These are phyloP conservation scores for Penicillium palitans DNA, from an alignment of 2,329 filamentous ascomycete genomes.

Conservation along the genomic window DNA sequence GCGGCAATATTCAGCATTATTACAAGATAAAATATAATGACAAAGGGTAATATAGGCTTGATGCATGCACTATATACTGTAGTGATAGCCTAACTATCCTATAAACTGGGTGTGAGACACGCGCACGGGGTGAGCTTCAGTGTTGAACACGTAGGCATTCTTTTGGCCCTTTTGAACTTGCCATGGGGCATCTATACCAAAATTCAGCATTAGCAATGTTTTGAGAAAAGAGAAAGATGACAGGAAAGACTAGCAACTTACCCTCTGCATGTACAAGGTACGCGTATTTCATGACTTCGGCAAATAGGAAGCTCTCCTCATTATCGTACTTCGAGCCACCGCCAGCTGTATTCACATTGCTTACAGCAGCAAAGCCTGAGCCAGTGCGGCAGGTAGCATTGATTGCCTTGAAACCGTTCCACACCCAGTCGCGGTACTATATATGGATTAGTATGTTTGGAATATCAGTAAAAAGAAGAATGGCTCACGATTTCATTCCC, in stretches of 20 bases:
- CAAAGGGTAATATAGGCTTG: neutral
- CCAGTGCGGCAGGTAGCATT: slow-evolving; percentile 62
- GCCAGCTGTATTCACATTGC: slow-evolving; percentile 62
- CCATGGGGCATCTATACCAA: slow-evolving; percentile 56
- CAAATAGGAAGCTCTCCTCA: slow-evolving; percentile 86
- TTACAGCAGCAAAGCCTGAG: slow-evolving; percentile 66
- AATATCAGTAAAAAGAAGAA: neutral
- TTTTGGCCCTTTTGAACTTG: slow-evolving; percentile 51
- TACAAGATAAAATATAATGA: neutral
- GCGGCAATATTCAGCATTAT: neutral
- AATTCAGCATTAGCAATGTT: slow-evolving; percentile 12
- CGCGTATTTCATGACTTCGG: slow-evolving; percentile 81
- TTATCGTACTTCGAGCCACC: slow-evolving; percentile 67
- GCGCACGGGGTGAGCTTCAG: slow-evolving; percentile 60
- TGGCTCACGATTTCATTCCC: slow-evolving; percentile 58
- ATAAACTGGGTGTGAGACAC: slow-evolving; percentile 16
- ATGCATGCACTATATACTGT: neutral
- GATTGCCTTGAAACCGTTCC: slow-evolving; percentile 72
- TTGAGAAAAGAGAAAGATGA: neutral
- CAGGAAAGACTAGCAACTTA: slow-evolving; percentile 15
- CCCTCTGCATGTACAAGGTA: slow-evolving; percentile 66
- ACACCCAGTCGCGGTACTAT: slow-evolving; percentile 77
- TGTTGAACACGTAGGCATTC: slow-evolving; percentile 64
- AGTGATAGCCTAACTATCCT: neutral
- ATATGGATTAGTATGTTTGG: slow-evolving; percentile 9